Evolutionary conservation across 73 alveolate species (phyloP), one percentile per base, ranked within the genome.

Genomic region (Diophrys appendiculata): DNA sequence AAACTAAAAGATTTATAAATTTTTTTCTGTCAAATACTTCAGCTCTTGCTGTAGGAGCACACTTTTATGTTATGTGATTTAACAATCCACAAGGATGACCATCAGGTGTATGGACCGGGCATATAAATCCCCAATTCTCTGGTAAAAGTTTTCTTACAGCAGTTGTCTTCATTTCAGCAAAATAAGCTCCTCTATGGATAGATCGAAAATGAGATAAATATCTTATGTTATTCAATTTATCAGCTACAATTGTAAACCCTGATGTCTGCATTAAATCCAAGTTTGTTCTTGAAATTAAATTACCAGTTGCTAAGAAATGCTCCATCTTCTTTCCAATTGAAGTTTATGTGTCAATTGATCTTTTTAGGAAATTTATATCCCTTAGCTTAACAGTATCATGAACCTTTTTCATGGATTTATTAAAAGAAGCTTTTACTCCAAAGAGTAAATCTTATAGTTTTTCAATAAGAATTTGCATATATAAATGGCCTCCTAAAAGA

Each of bases 31-130:
- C 85, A 52, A 56, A 78, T 85, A 52, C 92, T 87, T 79, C 95
- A 90, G 83, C 97, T 91, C 67, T 74, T 68, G 83, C 89, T 74
- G 90, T 73, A 1, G 98, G 98, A 14, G 54, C 78, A 70, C 99
- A 96, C 34, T 93, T 78, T 69, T 86, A 72, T 13, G 99, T 90
- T 31, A 96, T 87, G 87, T 98, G 99, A 65, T 97, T 95, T 77
- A 98, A 76, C 22, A 95, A 74, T 14, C 99, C 99, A 80, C 99
- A 97, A 0, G 99, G 99, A 25, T 98, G 98, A 73, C 99, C 99
- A 91, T 98, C 99, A 24, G 99, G 99, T 0, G 99, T 97, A 82
- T 98, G 99, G 28, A 98, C 99, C 0, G 99, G 99, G 72, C 99
- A 98, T 0, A 98, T 78, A 87, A 98, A 98, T 54, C 99, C 99